Conservation (phyloP, 345 rosid species). For the Heritiera littoralis region DNA sequence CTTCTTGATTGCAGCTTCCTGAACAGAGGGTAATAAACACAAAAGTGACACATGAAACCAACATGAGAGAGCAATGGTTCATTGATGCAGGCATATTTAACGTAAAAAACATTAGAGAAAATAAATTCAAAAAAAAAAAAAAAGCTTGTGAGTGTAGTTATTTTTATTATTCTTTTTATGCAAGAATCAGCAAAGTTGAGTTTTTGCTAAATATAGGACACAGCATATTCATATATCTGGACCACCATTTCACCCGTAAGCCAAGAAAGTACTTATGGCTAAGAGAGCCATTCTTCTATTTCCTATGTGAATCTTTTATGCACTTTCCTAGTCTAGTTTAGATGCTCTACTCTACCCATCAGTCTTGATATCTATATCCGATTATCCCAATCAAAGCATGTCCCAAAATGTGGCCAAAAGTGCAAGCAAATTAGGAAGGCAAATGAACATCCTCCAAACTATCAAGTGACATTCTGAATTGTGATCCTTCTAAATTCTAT, state of each 20-base stretch:
- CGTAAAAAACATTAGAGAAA: background rate
- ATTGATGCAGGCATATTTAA: background rate
- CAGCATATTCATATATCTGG: background rate
- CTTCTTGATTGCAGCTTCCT: conserved; percentile 99
- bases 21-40: conserved; percentile 21
- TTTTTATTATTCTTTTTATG: background rate
- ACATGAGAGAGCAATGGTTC: background rate
- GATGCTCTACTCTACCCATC: background rate
- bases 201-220: background rate
- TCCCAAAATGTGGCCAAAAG: background rate
- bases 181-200: background rate
- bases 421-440: background rate
- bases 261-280: background rate
- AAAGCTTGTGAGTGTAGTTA: background rate
- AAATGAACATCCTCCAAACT: background rate
- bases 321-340: background rate
- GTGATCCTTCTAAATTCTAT: conserved; percentile 12
- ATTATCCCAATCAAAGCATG: background rate
- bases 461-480: background rate
- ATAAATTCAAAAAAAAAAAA: background rate
- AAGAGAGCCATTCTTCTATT: conserved; percentile 2
- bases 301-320: background rate
- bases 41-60: conserved; percentile 16
- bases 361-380: background rate
- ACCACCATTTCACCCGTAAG: conserved; percentile 6